Percentiles rank a stretch among this genome's conserved stretches.
These are phyloP conservation scores for Annulohypoxylon moriforme DNA, from an alignment of 495 filamentous ascomycete genomes.

Conservation along the genomic window DNA sequence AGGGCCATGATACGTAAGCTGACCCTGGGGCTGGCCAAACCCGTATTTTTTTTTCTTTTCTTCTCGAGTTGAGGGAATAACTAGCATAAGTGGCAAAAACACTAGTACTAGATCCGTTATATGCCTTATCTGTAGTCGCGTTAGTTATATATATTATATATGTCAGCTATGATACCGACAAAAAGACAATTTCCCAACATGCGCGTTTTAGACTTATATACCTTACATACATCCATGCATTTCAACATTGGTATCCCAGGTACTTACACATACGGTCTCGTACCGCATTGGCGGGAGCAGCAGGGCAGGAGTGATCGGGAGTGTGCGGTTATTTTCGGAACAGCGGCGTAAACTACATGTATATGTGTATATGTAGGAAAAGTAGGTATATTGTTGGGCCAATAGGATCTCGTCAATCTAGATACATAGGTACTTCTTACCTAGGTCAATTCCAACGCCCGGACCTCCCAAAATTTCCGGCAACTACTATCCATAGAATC, in stretches of 20 bases:
- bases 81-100: not conserved
- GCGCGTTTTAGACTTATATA: too few relatives aligned
- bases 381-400: conserved; percentile 17
- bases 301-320: too few relatives aligned
- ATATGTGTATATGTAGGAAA: conserved; percentile 25
- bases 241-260: too few relatives aligned
- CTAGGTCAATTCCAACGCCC: conserved; percentile 24
- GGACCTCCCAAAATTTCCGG: conserved; percentile 41
- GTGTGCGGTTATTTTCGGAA: not conserved
- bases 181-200: not conserved
- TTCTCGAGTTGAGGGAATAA: not conserved
- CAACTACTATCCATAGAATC: conserved; percentile 1
- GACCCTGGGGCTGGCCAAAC: not conserved
- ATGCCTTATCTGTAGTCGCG: not conserved
- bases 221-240: too few relatives aligned
- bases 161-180: not conserved
- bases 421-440: not conserved
- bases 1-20: conserved; percentile 12
- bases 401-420: not conserved
- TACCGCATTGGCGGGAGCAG: too few relatives aligned
- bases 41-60: not conserved
- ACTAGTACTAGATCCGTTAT: too few relatives aligned
- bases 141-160: not conserved
- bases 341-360: not conserved
- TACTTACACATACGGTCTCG: too few relatives aligned